These are phyloP conservation scores for Pyrenophora tritici-repentis DNA, from an alignment of 2,329 filamentous ascomycete species.

Conservation along the genomic window DNA sequence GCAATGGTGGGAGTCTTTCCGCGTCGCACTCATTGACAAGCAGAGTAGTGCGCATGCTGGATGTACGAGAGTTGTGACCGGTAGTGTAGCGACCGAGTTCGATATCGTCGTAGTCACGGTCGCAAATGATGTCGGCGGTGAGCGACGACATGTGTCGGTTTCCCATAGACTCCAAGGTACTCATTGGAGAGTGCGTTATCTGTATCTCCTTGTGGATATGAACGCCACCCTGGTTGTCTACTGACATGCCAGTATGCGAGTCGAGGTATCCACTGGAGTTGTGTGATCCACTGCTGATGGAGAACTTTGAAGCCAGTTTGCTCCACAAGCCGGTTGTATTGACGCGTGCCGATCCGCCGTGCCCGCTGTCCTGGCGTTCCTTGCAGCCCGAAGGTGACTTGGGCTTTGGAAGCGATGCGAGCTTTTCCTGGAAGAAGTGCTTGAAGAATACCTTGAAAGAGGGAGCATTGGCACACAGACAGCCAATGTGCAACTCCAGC, in stretches of 20 bases:
- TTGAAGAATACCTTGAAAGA: constrained; percentile 43
- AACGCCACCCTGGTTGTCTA: constrained; percentile 31
- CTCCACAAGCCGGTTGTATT: constrained; percentile 6
- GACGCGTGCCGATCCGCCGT: background rate
- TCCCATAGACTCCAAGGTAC: background rate
- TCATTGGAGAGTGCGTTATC: constrained; percentile 15
- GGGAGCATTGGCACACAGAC: constrained; percentile 40
- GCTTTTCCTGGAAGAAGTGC: constrained; percentile 32
- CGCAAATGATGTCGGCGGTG: background rate
- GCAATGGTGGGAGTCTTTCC: constrained; percentile 26
- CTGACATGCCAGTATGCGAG: constrained; percentile 20
- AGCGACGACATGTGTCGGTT: background rate
- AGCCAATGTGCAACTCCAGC: constrained; percentile 38
- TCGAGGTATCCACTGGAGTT: constrained; percentile 32
- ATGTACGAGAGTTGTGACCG: constrained; percentile 12
- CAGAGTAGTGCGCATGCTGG: constrained; percentile 11
- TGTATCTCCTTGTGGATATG: constrained; percentile 24
- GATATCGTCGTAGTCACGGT: constrained; percentile 30
- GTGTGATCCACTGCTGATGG: constrained; percentile 4
- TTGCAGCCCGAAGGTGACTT: constrained; percentile 1
- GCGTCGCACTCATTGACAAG: constrained; percentile 12
- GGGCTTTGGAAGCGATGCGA: constrained; percentile 15
- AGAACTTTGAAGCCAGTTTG: constrained; percentile 16
- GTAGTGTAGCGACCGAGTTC: constrained; percentile 29
- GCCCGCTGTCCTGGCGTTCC: background rate